Base-by-base conservation (phyloP, 2,329 filamentous ascomycete genomes). In the Bipolaris cookei region DNA sequence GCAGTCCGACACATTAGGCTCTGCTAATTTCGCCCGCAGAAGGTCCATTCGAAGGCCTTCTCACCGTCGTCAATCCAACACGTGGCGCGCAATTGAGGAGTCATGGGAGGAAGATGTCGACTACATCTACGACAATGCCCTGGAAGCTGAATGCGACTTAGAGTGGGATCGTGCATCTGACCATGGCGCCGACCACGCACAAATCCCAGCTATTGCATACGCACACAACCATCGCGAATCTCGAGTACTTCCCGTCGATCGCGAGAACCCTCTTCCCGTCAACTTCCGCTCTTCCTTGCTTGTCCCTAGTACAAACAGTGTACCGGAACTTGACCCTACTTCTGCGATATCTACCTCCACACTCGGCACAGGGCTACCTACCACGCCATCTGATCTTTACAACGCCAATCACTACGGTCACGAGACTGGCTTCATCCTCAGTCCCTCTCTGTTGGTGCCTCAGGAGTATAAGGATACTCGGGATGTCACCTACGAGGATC, bases 71-170 rank as follows among this genome's bases (percentile, higher is more conserved):
- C 67, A 68, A 39, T 76, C 73, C 1, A 74, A 71, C 49, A 70
- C 69, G 10, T 76, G 73, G 69, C 69, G 69, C 23, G 69, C 62
- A 14, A 70, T 76, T 25, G 79, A 81, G 46, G 72, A 72, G 13
- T 82, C 81, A 1, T 88, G 85, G 85, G 85, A 88, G 64, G 84
- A 85, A 37, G 84, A 86, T 58, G 84, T 88, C 54, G 85, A 87
- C 62, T 87, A 84, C 65, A 86, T 83, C 65, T 87, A 87, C 63
- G 82, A 86, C 58, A 82, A 86, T 66, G 83, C 83, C 23, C 81
- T 84, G 5, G 85, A 87, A 70, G 84, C 85, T 1, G 82, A 84
- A 50, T 86, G 83, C 61, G 80, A 88, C 59, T 86, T 86, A 55
- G 83, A 87, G 56, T 87, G 85, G 84, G 78, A 81, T 54, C 76